These are phyloP conservation scores for Alnus rubra DNA, from an alignment of 306 rosid genomes.

Conservation along the genomic window DNA sequence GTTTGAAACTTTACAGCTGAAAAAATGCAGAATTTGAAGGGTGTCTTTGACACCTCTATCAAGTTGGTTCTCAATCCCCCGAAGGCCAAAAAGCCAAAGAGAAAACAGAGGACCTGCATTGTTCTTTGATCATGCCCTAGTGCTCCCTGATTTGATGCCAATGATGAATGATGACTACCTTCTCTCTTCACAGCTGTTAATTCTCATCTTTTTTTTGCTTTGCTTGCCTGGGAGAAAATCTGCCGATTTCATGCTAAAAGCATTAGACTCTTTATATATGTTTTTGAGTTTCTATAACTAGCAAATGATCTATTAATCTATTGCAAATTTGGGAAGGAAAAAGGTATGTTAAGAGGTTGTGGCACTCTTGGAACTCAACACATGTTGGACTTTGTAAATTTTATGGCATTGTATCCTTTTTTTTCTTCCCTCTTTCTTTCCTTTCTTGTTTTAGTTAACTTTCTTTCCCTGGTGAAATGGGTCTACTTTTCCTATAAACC, in stretches of 20 bases:
- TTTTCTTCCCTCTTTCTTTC: too few species aligned
- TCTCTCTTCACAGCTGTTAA: constrained; percentile 2
- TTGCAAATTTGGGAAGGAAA: neutral
- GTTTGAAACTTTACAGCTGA: neutral
- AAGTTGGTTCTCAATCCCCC: constrained; percentile 47
- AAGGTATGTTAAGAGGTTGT: neutral
- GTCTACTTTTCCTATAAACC: too few species aligned
- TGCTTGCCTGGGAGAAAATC: constrained; percentile 4
- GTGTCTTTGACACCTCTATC: constrained; percentile 48
- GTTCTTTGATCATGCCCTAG: constrained; percentile 11
- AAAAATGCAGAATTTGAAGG: constrained; percentile 51
- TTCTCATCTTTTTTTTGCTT: neutral
- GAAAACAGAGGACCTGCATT: constrained; percentile 31
- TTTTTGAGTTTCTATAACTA: neutral
- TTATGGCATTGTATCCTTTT: constrained; percentile 1
- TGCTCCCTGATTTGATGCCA: neutral
- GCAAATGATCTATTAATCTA: neutral
- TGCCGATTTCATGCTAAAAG: neutral
- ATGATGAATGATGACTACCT: neutral
- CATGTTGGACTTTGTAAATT: neutral
- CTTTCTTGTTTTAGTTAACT: too few species aligned
- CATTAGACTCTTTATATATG: neutral
- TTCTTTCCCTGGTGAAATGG: too few species aligned
- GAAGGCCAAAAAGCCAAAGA: constrained; percentile 39
- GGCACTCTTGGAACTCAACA: neutral